Conservation (phyloP, 768 basidiomycete genomes). For the Trametes maxima region DNA sequence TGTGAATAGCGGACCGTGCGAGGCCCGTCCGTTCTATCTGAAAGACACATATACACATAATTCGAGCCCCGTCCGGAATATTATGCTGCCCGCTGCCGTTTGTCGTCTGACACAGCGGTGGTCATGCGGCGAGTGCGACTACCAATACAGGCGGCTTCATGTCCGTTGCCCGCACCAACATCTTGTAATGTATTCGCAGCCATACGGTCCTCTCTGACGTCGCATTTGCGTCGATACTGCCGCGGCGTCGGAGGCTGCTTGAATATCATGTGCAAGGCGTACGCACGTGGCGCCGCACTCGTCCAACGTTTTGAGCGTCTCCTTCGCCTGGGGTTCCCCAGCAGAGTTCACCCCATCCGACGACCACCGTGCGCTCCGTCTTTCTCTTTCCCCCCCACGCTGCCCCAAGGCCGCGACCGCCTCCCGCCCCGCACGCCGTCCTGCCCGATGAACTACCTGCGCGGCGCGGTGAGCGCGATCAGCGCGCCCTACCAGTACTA, state of each 20-base stretch:
- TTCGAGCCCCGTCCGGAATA: neutral
- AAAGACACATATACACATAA: neutral
- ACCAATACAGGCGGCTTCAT: too few species aligned
- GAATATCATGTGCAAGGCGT: constrained; percentile 12
- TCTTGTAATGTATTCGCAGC: too few species aligned
- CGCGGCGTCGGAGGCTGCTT: neutral
- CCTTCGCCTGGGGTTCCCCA: constrained; percentile 15
- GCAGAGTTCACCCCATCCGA: constrained; percentile 11
- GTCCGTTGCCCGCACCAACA: too few species aligned
- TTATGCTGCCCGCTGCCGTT: neutral
- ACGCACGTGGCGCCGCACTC: constrained; percentile 11
- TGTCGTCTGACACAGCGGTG: neutral
- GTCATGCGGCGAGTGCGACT: too few species aligned
- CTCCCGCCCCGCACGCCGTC: neutral
- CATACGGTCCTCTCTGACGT: constrained; percentile 1
- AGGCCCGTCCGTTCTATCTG: too few species aligned
- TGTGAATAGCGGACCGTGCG: too few species aligned
- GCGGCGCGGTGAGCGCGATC: constrained; percentile 83
- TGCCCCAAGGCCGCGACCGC: neutral
- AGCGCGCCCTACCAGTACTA: constrained; percentile 90
- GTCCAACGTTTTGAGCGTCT: constrained; percentile 7
- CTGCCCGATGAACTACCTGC: constrained; percentile 77
- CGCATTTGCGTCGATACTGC: neutral
- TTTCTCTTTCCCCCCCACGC: neutral
- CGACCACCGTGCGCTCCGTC: neutral